Percentiles rank a stretch among this genome's conserved stretches.
These are phyloP conservation scores for Nakazawaea pomicola DNA, from an alignment of 805 yeast genomes.

Conservation along the genomic window DNA sequence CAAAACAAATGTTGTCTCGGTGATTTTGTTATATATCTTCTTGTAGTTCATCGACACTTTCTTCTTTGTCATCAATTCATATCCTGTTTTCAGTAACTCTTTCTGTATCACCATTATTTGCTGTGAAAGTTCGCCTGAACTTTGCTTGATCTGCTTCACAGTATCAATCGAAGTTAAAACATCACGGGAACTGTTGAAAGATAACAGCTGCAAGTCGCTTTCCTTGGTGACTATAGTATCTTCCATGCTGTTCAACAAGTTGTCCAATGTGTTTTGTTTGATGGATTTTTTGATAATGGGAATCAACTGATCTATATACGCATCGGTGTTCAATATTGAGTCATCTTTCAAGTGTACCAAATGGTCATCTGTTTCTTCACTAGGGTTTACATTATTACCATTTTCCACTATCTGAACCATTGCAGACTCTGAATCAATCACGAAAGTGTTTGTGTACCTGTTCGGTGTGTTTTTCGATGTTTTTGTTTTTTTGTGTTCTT, in stretches of 20 bases:
- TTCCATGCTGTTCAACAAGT: conserved; percentile 50
- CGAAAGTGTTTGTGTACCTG: background rate
- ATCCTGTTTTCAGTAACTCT: conserved; percentile 59
- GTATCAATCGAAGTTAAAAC: conserved; percentile 55
- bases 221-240: conserved; percentile 56
- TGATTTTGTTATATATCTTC: conserved; percentile 60
- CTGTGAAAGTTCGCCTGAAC: conserved; percentile 51
- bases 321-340: conserved; percentile 49
- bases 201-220: conserved; percentile 52
- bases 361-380: conserved; percentile 34
- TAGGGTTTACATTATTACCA: conserved; percentile 24
- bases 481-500: background rate
- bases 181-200: conserved; percentile 56
- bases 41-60: conserved; percentile 54
- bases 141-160: conserved; percentile 55
- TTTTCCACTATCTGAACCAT: conserved; percentile 22
- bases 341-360: conserved; percentile 14
- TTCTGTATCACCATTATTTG: conserved; percentile 53
- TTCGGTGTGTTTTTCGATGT: background rate
- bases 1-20: conserved; percentile 65
- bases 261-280: conserved; percentile 46
- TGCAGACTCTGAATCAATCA: conserved; percentile 4
- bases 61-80: conserved; percentile 58
- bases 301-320: conserved; percentile 73
- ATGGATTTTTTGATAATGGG: conserved; percentile 69